Percentiles rank a stretch among this genome's conserved stretches.
Evolutionary conservation across 2,329 filamentous ascomycete species (phyloP).

Genomic region (Aspergillus novoparasiticus): DNA sequence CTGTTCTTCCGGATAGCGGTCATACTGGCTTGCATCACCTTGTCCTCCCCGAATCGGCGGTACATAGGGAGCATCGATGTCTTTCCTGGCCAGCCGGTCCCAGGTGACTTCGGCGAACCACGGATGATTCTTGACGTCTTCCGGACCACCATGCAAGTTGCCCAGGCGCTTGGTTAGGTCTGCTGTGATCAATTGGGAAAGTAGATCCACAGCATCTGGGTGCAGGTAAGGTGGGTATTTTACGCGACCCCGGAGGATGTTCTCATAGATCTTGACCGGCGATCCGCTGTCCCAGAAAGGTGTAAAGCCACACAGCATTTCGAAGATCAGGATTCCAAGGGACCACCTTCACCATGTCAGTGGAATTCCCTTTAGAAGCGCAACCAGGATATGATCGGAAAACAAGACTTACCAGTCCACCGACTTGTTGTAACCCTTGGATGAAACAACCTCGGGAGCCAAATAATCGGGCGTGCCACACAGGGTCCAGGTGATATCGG

Average conservation of each 20-base stretch:
- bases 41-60: slow-evolving; percentile 91
- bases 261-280: slow-evolving; percentile 99
- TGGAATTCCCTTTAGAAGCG: background rate
- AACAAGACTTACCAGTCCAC: slow-evolving; percentile 81
- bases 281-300: slow-evolving; percentile 98
- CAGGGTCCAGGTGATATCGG: slow-evolving; percentile 98
- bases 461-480: slow-evolving; percentile 98
- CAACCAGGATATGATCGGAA: background rate
- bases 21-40: slow-evolving; percentile 95
- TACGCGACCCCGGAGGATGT: slow-evolving; percentile 92
- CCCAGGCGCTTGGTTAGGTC: slow-evolving; percentile 94
- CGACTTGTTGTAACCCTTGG: slow-evolving; percentile 99
- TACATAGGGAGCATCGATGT: slow-evolving; percentile 97
- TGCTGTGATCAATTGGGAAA: slow-evolving; percentile 89
- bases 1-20: slow-evolving; percentile 95
- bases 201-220: slow-evolving; percentile 86
- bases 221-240: slow-evolving; percentile 98
- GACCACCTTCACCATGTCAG: slow-evolving; percentile 74
- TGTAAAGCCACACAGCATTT: slow-evolving; percentile 99
- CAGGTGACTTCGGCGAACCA: slow-evolving; percentile 99
- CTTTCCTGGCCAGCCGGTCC: slow-evolving; percentile 90
- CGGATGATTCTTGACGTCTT: slow-evolving; percentile 90
- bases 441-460: slow-evolving; percentile 96
- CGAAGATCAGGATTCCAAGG: slow-evolving; percentile 95
- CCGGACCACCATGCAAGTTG: slow-evolving; percentile 86